Evolutionary conservation across 148 eudicot genomes (phyloP).

Genomic region (Camellia sinensis): DNA sequence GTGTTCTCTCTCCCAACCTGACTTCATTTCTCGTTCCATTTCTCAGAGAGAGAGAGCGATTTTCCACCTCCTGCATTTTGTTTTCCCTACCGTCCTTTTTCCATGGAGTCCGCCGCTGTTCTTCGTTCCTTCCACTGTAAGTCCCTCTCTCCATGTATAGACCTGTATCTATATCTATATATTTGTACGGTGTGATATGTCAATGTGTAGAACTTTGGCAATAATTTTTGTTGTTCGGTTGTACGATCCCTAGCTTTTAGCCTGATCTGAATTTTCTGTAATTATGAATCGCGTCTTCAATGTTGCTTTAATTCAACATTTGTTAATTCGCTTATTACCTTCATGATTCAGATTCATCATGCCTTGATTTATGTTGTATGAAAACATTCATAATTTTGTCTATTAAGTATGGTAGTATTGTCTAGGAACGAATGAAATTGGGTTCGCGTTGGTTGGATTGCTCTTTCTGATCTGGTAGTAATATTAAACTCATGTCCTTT

Average conservation of each 20-base stretch:
- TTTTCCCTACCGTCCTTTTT: neutral
- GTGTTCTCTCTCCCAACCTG: neutral
- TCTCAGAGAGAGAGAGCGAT: neutral
- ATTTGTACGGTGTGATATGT: neutral
- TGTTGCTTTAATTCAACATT: neutral
- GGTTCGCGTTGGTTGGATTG: too few relatives aligned
- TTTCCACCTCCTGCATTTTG: constrained; percentile 2
- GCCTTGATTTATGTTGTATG: too few relatives aligned
- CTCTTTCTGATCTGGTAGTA: neutral
- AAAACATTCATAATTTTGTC: too few relatives aligned
- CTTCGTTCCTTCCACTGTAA: constrained; percentile 16
- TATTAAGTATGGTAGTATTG: too few relatives aligned
- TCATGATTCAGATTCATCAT: neutral
- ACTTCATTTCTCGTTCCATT: constrained; percentile 9
- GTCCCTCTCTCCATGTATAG: neutral
- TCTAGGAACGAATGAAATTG: too few relatives aligned
- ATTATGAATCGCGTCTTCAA: neutral
- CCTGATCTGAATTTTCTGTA: neutral
- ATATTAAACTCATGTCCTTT: neutral
- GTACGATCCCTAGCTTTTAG: neutral
- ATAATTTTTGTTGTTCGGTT: neutral
- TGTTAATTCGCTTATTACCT: neutral
- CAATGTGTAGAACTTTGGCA: too few relatives aligned
- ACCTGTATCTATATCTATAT: neutral
- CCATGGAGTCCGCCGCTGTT: constrained; percentile 23